phyloP scores from a whole-genome alignment of 139 green algal genomes.

The Coelastrella sp. region DNA sequence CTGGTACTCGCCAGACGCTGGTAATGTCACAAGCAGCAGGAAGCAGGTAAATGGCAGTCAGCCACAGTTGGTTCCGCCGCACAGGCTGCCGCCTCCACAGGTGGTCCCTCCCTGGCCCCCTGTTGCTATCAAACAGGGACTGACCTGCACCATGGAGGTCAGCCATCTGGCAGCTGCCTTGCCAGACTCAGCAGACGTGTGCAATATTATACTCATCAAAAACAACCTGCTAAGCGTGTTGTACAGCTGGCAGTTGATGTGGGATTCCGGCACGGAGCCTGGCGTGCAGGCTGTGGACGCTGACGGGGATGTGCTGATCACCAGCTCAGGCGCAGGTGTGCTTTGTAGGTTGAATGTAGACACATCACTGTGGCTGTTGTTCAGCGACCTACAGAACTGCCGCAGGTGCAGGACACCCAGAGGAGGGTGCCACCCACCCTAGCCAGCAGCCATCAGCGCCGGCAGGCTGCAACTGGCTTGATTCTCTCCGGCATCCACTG shows the following conservation, averaged over 20 bases:
- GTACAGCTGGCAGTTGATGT: slow-evolving; percentile 46
- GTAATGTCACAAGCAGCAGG: not conserved
- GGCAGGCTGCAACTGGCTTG: too few relatives aligned
- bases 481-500: too few relatives aligned
- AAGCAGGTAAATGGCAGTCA: not conserved
- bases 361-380: not conserved
- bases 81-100: not conserved
- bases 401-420: too few relatives aligned
- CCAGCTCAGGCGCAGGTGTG: not conserved
- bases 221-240: slow-evolving; percentile 39
- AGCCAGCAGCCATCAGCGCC: too few relatives aligned
- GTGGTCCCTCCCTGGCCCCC: slow-evolving; percentile 20
- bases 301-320: slow-evolving; percentile 4
- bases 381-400: too few relatives aligned
- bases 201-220: slow-evolving; percentile 8
- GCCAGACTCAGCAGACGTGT: slow-evolving; percentile 15
- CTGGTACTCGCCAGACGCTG: not conserved
- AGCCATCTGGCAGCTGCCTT: slow-evolving; percentile 29
- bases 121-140: not conserved
- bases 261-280: not conserved
- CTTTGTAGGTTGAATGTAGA: not conserved
- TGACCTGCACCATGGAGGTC: slow-evolving; percentile 47
- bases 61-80: not conserved
- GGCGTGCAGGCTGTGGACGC: not conserved
- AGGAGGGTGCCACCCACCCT: too few relatives aligned